These are phyloP conservation scores for Trametes punicea DNA, from an alignment of 768 basidiomycete genomes.

Conservation along the genomic window DNA sequence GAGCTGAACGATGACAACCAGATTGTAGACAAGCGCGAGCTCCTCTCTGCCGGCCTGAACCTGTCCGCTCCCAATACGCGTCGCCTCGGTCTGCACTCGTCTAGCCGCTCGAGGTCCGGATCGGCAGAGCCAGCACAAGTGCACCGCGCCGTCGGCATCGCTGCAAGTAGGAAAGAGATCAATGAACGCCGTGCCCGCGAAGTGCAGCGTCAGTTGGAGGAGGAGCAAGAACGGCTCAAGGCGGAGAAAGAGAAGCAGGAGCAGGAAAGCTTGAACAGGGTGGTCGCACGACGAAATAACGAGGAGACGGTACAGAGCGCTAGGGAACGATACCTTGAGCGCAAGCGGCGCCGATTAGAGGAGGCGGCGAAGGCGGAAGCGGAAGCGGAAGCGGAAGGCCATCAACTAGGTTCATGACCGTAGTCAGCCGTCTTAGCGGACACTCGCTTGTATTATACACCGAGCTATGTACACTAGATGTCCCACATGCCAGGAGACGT, in stretches of 20 bases:
- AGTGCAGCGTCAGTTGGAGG: conserved; percentile 74
- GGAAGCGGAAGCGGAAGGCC: conserved; percentile 7
- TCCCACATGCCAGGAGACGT: neutral
- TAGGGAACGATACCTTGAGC: conserved; percentile 66
- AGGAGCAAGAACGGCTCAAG: conserved; percentile 60
- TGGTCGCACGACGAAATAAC: conserved; percentile 72
- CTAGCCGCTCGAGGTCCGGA: conserved; percentile 23
- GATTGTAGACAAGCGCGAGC: conserved; percentile 92
- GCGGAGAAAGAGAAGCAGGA: conserved; percentile 57
- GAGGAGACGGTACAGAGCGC: conserved; percentile 73
- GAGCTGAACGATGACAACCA: conserved; percentile 97
- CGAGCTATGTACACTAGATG: neutral
- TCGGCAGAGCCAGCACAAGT: conserved; percentile 36
- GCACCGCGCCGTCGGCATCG: conserved; percentile 81
- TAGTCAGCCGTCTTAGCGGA: neutral
- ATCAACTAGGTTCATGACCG: conserved; percentile 2
- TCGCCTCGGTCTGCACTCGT: conserved; percentile 47
- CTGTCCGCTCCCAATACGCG: conserved; percentile 81
- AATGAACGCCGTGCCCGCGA: conserved; percentile 79
- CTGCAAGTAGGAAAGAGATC: conserved; percentile 78
- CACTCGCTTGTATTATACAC: neutral
- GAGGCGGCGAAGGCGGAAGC: conserved; percentile 18
- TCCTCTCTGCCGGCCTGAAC: conserved; percentile 90
- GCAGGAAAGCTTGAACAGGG: conserved; percentile 60
- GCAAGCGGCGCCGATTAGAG: conserved; percentile 79